phyloP scores from a whole-genome alignment of 2,329 filamentous ascomycete genomes.

The Penicillium sp. region DNA sequence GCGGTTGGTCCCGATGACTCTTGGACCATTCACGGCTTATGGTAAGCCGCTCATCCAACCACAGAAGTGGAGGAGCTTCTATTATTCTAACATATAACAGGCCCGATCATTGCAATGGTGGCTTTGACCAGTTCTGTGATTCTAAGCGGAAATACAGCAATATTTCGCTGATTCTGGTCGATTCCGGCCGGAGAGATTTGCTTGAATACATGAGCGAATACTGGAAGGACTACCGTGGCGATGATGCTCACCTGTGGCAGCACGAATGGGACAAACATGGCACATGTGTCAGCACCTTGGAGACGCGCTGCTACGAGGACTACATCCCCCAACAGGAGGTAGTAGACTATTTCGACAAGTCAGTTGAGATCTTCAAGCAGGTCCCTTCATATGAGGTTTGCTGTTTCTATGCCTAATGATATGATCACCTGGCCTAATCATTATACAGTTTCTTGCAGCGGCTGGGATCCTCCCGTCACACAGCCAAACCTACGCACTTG shows the following conservation, averaged over 20 bases:
- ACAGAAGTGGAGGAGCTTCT: background rate
- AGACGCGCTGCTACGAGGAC: slow-evolving; percentile 65
- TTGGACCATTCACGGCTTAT: slow-evolving; percentile 75
- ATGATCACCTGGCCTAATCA: slow-evolving; percentile 7
- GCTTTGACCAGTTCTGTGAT: slow-evolving; percentile 69
- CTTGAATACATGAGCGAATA: slow-evolving; percentile 69
- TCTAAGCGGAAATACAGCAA: slow-evolving; percentile 62
- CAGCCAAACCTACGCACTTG: slow-evolving; percentile 60
- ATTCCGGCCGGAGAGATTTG: slow-evolving; percentile 57
- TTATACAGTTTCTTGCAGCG: slow-evolving; percentile 54
- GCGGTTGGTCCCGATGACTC: slow-evolving; percentile 66
- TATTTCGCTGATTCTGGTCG: slow-evolving; percentile 63
- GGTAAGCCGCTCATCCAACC: slow-evolving; percentile 40
- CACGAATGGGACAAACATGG: slow-evolving; percentile 78
- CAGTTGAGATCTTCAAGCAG: slow-evolving; percentile 66
- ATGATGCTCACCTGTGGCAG: slow-evolving; percentile 68
- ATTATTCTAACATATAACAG: slow-evolving; percentile 32
- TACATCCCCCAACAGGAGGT: slow-evolving; percentile 66
- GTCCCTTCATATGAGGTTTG: slow-evolving; percentile 64
- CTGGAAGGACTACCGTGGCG: slow-evolving; percentile 70
- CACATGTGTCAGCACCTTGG: slow-evolving; percentile 71
- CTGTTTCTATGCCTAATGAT: slow-evolving; percentile 1
- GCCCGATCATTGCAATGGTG: slow-evolving; percentile 70
- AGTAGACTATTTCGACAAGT: slow-evolving; percentile 67
- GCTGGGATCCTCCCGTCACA: slow-evolving; percentile 61